Evolutionary conservation across 225 moss, liverwort and hornwort species (phyloP), one percentile per base, ranked within the genome.

Genomic region (Pseudoscleropodium purum): DNA sequence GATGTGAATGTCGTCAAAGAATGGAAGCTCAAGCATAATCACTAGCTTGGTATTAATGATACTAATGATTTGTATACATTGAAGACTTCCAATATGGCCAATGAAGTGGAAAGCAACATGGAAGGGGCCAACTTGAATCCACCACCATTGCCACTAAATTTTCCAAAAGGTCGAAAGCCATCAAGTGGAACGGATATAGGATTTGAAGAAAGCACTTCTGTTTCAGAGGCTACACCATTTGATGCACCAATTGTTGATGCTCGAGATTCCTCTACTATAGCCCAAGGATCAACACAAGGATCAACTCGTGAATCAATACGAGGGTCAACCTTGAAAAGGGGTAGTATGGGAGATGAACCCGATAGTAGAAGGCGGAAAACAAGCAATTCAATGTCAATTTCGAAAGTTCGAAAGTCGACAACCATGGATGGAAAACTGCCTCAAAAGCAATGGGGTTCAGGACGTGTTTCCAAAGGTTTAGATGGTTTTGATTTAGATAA

Each of bases 171-270:
- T 83, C 79, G 39, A 67, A 82, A 79, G 80, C 90, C 93, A 49
- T 94, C 94, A 75, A 93, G 21, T 84, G 90, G 92, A 87, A 91
- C 86, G 7, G 91, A 94, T 51, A 90, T 93, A 47, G 94, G 93
- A 70, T 93, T 90, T 82, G 91, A 93, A 29, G 91, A 88, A 63
- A 93, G 91, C 75, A 83, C 89, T 24, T 92, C 91, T 11, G 43
- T 75, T 66, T 92, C 92, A 52, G 81, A 94, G 81, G 65, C 88
- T 82, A 90, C 82, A 1, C 49, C 75, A 80, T 91, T 68, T n/a
- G 83, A 81, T 14, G 73, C 87, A 84, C 88, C 87, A 56, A 30
- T 43, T 51, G 77, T 34, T 87, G 81, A 87, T 29, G 36, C 16
- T 25, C 27, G 37, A 79, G 56, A 81, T 29, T 77, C 89, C 1